Conservation (phyloP, 768 basidiomycete genomes). For the Leucocoprinus birnbaumii region DNA sequence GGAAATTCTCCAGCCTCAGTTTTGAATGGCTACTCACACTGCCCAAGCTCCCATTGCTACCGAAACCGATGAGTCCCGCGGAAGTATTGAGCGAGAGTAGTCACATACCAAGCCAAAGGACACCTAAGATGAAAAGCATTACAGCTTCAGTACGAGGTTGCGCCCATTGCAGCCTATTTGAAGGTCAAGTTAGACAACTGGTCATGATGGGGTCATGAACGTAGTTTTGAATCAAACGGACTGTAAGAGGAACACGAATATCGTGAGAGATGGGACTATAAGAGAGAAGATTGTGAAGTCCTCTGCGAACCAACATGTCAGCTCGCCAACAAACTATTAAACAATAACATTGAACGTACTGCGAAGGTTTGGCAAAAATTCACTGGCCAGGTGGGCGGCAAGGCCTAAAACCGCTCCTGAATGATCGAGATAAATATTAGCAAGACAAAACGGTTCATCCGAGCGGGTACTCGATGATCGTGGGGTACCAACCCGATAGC, state of each 20-base stretch:
- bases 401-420: slow-evolving; percentile 62
- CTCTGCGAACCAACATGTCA: slow-evolving; percentile 31
- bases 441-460: not conserved
- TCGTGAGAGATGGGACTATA: slow-evolving; percentile 61
- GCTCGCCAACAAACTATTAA: not conserved
- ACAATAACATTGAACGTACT: slow-evolving; percentile 38
- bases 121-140: slow-evolving; percentile 49
- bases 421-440: not conserved
- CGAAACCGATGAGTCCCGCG: slow-evolving; percentile 2
- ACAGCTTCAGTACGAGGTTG: slow-evolving; percentile 63
- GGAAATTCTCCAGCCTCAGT: not conserved
- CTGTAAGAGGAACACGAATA: slow-evolving; percentile 60
- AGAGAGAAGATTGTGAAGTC: slow-evolving; percentile 73
- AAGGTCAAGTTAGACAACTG: not conserved
- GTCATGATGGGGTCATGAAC: not conserved
- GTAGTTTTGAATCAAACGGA: slow-evolving; percentile 29
- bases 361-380: slow-evolving; percentile 65
- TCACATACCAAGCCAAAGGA: slow-evolving; percentile 68
- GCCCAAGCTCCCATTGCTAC: slow-evolving; percentile 77
- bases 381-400: slow-evolving; percentile 59
- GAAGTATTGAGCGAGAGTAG: not conserved
- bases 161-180: slow-evolving; percentile 61
- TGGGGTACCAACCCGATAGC: slow-evolving; percentile 36
- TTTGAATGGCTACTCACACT: slow-evolving; percentile 39
- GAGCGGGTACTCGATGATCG: not conserved